Evolutionary conservation across 148 eudicot genomes (phyloP), one percentile per base, ranked within the genome.

Genomic region (Camellia japonica): DNA sequence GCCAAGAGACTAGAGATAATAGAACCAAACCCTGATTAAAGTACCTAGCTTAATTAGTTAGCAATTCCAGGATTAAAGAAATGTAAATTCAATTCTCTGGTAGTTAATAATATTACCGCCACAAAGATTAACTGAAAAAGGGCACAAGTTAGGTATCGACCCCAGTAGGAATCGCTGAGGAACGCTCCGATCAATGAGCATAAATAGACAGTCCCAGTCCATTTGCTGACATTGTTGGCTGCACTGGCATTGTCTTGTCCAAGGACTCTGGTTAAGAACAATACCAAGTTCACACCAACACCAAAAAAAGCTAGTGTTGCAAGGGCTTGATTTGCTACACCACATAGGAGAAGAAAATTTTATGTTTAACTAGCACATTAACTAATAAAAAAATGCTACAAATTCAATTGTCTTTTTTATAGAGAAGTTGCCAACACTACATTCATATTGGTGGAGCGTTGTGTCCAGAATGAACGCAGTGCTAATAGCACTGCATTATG

Each of bases 1-100:
- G 69, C 87, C 87, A 93, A 3, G 97, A 91, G 15, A 89, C 16
- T 6, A 91, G 14, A 16, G 95, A 91, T 52, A 93, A 64, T 15
- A 90, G 67, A 60, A 79, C 66, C 80, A 91, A 68, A 0, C 97
- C 97, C 97, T 93, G 67, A 2, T 12, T 7, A 46, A 81, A 23
- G 55, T 13, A 60, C 38, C 60, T 9, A 38, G 3, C 6, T 43
- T 10, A 0, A 3, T 9, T 38, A 60, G 11, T 54, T 54, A 11
- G 56, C 7, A 54, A 54, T 7, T 54, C 12, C 7, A 54, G 12
- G 56, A 54, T 6, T 54, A 54, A 54, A 54, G 56, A 7, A 54
- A 54, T 11, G 7, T 30, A 30, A 30, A 1, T 30, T 30, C 38
- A 30, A 30, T 30, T 30, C 38, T 30, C 38, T 30, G 38, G 38